phyloP scores from a whole-genome alignment of 371 early-diverging fungal genomes.

The Circinella umbellata region DNA sequence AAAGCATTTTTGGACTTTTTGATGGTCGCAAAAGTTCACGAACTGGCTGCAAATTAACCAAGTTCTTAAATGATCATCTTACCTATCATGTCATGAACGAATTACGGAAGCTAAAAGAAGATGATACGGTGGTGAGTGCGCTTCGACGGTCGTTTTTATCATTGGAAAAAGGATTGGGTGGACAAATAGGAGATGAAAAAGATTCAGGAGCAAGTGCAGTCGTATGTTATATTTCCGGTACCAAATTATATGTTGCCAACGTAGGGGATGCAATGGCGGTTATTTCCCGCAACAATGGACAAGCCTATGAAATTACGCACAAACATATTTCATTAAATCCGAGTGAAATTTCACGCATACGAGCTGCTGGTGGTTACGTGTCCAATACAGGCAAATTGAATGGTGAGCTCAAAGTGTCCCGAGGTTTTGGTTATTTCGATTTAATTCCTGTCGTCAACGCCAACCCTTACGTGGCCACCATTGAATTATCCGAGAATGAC shows the following conservation, averaged over 20 bases:
- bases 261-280: constrained; percentile 92
- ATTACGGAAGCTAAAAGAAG: constrained; percentile 62
- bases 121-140: constrained; percentile 65
- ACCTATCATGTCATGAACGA: constrained; percentile 72
- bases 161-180: constrained; percentile 78
- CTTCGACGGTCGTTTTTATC: constrained; percentile 77
- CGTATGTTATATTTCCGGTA: constrained; percentile 82
- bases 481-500: constrained; percentile 81
- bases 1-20: constrained; percentile 88
- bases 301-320: constrained; percentile 73
- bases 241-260: constrained; percentile 85
- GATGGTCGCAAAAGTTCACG: constrained; percentile 72
- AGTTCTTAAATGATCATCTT: constrained; percentile 76
- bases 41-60: constrained; percentile 65
- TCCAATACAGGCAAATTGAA: constrained; percentile 78
- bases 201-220: constrained; percentile 75
- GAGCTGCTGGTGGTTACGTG: constrained; percentile 83
- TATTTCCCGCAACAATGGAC: constrained; percentile 77
- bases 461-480: constrained; percentile 78
- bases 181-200: constrained; percentile 49
- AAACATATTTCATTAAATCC: constrained; percentile 77
- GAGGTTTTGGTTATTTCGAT: constrained; percentile 88
- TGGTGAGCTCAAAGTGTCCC: constrained; percentile 75
- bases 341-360: constrained; percentile 80
- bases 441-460: constrained; percentile 86